phyloP scores from a whole-genome alignment of 176 grass and related monocot species.

The Areca catechu region DNA sequence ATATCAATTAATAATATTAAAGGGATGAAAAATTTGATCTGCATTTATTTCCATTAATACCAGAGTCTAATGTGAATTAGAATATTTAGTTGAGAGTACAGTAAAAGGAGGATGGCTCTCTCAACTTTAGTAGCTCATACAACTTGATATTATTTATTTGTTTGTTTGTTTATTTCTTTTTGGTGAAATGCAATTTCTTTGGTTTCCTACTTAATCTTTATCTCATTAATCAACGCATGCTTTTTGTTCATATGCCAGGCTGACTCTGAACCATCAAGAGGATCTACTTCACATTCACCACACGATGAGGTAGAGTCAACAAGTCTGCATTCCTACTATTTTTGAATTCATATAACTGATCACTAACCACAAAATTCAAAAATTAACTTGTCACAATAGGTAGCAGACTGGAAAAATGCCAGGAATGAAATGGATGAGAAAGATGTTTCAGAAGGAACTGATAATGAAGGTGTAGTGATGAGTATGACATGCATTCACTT shows the following conservation, averaged over 20 bases:
- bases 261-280: slow-evolving; percentile 33
- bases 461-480: slow-evolving; percentile 1
- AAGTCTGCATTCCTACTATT: background rate
- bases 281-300: slow-evolving; percentile 23
- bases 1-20: too few species aligned
- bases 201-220: too few species aligned
- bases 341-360: background rate
- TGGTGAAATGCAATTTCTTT: too few species aligned
- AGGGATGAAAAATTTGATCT: too few species aligned
- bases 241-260: slow-evolving; percentile 13
- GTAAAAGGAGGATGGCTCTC: too few species aligned
- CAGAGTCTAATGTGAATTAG: too few species aligned
- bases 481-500: too few species aligned
- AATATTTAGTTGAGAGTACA: too few species aligned
- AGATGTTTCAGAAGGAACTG: slow-evolving; percentile 1
- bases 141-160: too few species aligned
- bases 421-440: slow-evolving; percentile 1
- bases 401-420: background rate
- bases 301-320: slow-evolving; percentile 23
- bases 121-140: too few species aligned
- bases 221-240: background rate
- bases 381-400: background rate
- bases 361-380: background rate
- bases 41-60: too few species aligned
- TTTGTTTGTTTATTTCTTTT: too few species aligned